These are phyloP conservation scores for Metarhizium rileyi DNA, from an alignment of 2,329 filamentous ascomycete species.

Conservation along the genomic window DNA sequence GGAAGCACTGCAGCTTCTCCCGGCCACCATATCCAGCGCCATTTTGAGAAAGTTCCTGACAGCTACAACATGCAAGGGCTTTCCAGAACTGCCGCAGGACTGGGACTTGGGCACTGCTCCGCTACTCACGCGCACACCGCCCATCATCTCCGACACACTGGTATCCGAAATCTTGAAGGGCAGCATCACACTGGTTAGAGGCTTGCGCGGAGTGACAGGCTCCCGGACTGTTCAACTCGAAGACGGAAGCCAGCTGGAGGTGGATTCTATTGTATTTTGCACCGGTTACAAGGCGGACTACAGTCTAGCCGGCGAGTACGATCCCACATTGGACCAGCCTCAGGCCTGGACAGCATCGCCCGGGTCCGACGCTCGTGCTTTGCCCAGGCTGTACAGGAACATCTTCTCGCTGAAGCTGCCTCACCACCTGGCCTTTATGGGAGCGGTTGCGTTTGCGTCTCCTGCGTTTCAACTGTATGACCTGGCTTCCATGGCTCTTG, in stretches of 20 bases:
- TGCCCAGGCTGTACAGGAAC: conserved; percentile 32
- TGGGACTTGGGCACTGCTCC: conserved; percentile 19
- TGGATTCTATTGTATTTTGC: conserved; percentile 24
- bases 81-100: conserved; percentile 15
- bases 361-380: conserved; percentile 18
- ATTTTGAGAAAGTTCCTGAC: conserved; percentile 4
- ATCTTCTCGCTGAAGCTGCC: conserved; percentile 33
- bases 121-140: conserved; percentile 13
- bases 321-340: conserved; percentile 16
- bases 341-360: conserved; percentile 14
- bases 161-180: conserved; percentile 26
- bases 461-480: conserved; percentile 29
- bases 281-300: conserved; percentile 26
- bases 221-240: conserved; percentile 18
- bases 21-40: conserved; percentile 1
- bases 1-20: conserved; percentile 2
- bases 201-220: conserved; percentile 15
- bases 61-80: conserved; percentile 14
- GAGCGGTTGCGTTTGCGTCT: conserved; percentile 24
- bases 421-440: conserved; percentile 33
- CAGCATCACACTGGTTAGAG: conserved; percentile 16
- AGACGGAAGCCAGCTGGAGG: conserved; percentile 17
- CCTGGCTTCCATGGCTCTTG: conserved; percentile 31
- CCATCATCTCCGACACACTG: conserved; percentile 19
- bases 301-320: conserved; percentile 16